Percentiles rank a stretch among this genome's conserved stretches.
These are phyloP conservation scores for Acrocalymma vagum DNA, from an alignment of 2,329 filamentous ascomycete genomes.

Conservation along the genomic window DNA sequence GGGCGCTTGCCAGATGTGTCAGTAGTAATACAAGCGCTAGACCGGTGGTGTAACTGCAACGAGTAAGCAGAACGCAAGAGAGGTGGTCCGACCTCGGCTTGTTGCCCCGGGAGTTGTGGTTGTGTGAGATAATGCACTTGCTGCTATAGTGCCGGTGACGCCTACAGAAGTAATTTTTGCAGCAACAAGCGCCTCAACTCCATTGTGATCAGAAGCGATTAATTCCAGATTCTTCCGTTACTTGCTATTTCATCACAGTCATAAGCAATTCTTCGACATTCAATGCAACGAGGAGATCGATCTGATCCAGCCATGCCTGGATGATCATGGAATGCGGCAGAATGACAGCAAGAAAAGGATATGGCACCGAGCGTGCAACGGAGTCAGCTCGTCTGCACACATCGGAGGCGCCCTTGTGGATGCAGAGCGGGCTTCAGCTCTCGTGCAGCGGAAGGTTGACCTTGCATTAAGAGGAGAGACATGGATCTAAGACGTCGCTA, in stretches of 20 bases:
- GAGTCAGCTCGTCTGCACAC: conserved; percentile 16
- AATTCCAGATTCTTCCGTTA: too few relatives aligned
- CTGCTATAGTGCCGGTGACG: conserved; percentile 32
- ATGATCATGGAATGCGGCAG: conserved; percentile 21
- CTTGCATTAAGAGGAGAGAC: conserved; percentile 24
- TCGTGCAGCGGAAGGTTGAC: conserved; percentile 17
- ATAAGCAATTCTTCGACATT: conserved; percentile 2
- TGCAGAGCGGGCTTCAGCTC: conserved; percentile 13
- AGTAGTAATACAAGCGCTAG: conserved; percentile 28
- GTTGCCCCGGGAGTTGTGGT: conserved; percentile 1
- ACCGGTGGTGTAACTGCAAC: conserved; percentile 33
- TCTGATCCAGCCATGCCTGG: conserved; percentile 15
- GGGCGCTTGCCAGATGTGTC: conserved; percentile 20
- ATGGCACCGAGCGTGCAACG: conserved; percentile 23
- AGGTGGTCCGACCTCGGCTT: conserved; percentile 31
- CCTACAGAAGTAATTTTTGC: conserved; percentile 25
- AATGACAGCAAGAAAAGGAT: conserved; percentile 23
- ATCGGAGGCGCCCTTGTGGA: conserved; percentile 15
- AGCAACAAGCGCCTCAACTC: conserved; percentile 24
- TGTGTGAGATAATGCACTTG: conserved; percentile 23
- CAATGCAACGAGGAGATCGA: conserved; percentile 18
- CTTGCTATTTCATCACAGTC: too few relatives aligned
- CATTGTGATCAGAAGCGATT: conserved; percentile 16
- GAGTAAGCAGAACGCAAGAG: conserved; percentile 30
- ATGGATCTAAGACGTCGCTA: conserved; percentile 15